Conservation (phyloP, 345 rosid genomes). For the Brassica rapa region DNA sequence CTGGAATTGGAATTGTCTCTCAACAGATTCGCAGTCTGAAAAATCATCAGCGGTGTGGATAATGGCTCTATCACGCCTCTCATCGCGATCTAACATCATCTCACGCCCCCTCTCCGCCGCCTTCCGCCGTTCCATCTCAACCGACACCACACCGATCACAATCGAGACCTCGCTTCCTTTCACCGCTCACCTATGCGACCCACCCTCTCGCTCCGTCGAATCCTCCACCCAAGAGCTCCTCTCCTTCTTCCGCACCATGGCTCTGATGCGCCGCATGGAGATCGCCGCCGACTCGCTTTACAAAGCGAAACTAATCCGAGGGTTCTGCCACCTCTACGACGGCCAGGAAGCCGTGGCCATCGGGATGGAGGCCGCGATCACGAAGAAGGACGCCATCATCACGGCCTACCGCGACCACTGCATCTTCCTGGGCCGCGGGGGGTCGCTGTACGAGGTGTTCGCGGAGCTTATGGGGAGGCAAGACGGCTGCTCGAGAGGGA, state of each 20-base stretch:
- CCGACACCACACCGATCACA: slow-evolving; percentile 66
- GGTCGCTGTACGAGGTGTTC: slow-evolving; percentile 69
- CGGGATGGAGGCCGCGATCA: slow-evolving; percentile 95
- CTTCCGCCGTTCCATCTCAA: slow-evolving; percentile 68
- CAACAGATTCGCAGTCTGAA: slow-evolving; percentile 16
- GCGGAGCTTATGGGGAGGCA: slow-evolving; percentile 92
- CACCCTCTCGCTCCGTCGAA: slow-evolving; percentile 85
- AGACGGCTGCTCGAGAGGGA: slow-evolving; percentile 84
- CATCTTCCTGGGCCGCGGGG: slow-evolving; percentile 79
- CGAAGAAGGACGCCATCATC: slow-evolving; percentile 79
- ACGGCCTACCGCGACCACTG: slow-evolving; percentile 96
- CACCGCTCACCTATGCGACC: slow-evolving; percentile 72
- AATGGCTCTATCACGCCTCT: slow-evolving; percentile 67
- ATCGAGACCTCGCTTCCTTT: slow-evolving; percentile 91
- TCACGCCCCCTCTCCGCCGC: slow-evolving; percentile 45
- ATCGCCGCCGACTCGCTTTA: slow-evolving; percentile 97
- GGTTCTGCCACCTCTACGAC: slow-evolving; percentile 97
- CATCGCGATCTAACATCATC: slow-evolving; percentile 42
- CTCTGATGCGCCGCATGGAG: slow-evolving; percentile 92
- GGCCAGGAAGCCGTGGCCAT: slow-evolving; percentile 96
- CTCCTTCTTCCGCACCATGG: slow-evolving; percentile 78
- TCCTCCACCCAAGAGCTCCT: slow-evolving; percentile 68
- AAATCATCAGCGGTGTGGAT: slow-evolving; percentile 19
- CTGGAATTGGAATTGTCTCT: background rate
- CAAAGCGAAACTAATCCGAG: slow-evolving; percentile 97